Percentiles rank a stretch among this genome's conserved stretches.
phyloP scores from a whole-genome alignment of 495 filamentous ascomycete genomes.

The Cercophora sp. region DNA sequence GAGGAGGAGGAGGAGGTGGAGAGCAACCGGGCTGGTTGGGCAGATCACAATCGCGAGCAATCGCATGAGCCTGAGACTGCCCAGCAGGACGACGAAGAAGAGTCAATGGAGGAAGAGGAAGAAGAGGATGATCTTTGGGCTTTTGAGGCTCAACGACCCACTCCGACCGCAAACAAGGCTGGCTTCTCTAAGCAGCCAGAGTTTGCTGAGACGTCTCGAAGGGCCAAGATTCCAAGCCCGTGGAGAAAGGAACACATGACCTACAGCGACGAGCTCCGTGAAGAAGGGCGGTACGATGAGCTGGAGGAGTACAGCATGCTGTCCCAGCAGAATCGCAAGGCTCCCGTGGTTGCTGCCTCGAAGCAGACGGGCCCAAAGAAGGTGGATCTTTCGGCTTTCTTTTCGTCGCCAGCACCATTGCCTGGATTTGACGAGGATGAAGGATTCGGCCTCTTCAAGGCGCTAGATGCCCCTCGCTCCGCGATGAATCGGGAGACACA shows the following conservation, averaged over 20 bases:
- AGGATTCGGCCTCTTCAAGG: not conserved
- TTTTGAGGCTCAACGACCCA: conserved; percentile 40
- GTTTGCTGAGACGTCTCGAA: conserved; percentile 24
- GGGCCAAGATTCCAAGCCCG: conserved; percentile 41
- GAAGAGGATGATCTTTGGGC: conserved; percentile 44
- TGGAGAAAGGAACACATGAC: conserved; percentile 36
- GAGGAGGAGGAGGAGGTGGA: conserved; percentile 15
- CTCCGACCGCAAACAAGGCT: conserved; percentile 25
- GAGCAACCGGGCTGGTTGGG: too few relatives aligned
- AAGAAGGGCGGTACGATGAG: conserved; percentile 2
- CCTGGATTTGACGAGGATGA: conserved; percentile 6
- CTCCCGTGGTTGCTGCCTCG: not conserved
- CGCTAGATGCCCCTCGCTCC: conserved; percentile 4
- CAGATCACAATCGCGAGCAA: conserved; percentile 23
- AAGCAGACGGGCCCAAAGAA: conserved; percentile 23
- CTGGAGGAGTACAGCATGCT: conserved; percentile 35
- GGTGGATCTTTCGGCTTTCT: conserved; percentile 41
- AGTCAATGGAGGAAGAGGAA: conserved; percentile 2
- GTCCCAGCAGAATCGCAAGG: conserved; percentile 14
- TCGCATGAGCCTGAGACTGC: not conserved
- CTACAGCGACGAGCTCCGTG: conserved; percentile 8
- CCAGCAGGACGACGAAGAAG: conserved; percentile 1
- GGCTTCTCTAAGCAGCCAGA: conserved; percentile 14
- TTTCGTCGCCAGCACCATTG: conserved; percentile 45
- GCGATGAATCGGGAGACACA: too few relatives aligned